phyloP scores from a whole-genome alignment of 1,139 yeast genomes.

The Nadsonia starkeyi-henricii region DNA sequence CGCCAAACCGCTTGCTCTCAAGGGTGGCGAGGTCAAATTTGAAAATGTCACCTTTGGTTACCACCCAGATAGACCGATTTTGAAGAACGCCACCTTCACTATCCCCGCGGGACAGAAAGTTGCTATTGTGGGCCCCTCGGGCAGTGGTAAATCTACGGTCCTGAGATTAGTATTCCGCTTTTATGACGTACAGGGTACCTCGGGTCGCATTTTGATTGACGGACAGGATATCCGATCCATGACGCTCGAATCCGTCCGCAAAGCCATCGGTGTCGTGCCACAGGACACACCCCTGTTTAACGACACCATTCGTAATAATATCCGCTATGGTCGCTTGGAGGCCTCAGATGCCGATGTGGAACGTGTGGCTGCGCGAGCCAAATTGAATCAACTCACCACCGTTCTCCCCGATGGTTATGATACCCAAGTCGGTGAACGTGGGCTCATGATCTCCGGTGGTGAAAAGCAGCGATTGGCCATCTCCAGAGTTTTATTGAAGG shows the following conservation, averaged over 20 bases:
- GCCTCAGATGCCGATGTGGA: conserved; percentile 64
- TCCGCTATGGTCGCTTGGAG: conserved; percentile 68
- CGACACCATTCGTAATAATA: conserved; percentile 76
- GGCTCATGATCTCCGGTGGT: conserved; percentile 97
- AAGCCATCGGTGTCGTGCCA: conserved; percentile 81
- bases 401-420: conserved; percentile 73
- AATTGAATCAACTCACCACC: conserved; percentile 45
- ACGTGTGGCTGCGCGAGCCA: conserved; percentile 52
- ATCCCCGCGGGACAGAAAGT: conserved; percentile 87
- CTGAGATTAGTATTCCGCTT: conserved; percentile 74
- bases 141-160: conserved; percentile 89
- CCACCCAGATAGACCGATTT: conserved; percentile 75
- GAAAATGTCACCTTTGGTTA: conserved; percentile 92
- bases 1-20: conserved; percentile 45
- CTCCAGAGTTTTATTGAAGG: conserved; percentile 71
- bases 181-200: conserved; percentile 49
- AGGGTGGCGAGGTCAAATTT: conserved; percentile 62
- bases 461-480: conserved; percentile 93
- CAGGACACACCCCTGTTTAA: conserved; percentile 95
- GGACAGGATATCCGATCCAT: conserved; percentile 78
- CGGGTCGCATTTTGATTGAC: conserved; percentile 71
- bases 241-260: conserved; percentile 61
- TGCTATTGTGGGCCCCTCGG: conserved; percentile 91
- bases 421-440: conserved; percentile 95
- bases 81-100: conserved; percentile 64